Evolutionary conservation across 345 rosid genomes (phyloP).

Genomic region (Nasturtium officinale): DNA sequence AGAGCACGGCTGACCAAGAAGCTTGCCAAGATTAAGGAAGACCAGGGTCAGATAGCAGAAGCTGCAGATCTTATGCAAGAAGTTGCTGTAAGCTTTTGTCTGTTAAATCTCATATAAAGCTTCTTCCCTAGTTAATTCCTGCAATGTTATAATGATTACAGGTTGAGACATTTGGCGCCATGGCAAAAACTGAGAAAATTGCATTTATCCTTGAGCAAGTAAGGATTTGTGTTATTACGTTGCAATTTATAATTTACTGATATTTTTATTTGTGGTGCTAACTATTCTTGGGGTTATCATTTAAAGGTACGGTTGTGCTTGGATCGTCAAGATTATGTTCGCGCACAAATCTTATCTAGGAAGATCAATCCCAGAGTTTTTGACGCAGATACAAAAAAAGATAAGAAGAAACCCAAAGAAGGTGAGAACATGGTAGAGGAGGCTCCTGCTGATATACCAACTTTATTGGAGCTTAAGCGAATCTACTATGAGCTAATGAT

Average conservation of each 20-base stretch:
- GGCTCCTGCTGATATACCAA: conserved; percentile 97
- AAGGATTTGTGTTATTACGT: conserved; percentile 17
- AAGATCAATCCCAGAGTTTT: conserved; percentile 91
- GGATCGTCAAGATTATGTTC: conserved; percentile 92
- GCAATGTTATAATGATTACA: conserved; percentile 39
- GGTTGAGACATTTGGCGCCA: conserved; percentile 99
- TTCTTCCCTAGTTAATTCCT: conserved; percentile 9
- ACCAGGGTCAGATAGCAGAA: conserved; percentile 88
- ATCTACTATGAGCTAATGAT: conserved; percentile 92
- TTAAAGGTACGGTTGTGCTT: conserved; percentile 91
- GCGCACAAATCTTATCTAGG: conserved; percentile 96
- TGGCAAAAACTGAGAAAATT: conserved; percentile 99
- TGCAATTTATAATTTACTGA: background rate
- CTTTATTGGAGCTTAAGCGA: conserved; percentile 80
- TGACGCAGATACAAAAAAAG: conserved; percentile 72
- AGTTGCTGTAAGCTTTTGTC: conserved; percentile 67
- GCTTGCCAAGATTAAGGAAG: conserved; percentile 98
- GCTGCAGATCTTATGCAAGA: conserved; percentile 99
- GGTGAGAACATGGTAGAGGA: conserved; percentile 84
- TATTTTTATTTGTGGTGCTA: conserved; percentile 3
- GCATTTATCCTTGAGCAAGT: conserved; percentile 99
- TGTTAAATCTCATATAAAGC: background rate
- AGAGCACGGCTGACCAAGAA: conserved; percentile 91
- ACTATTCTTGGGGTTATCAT: conserved; percentile 18
- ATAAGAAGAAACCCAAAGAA: conserved; percentile 94